phyloP scores from a whole-genome alignment of 2,329 filamentous ascomycete genomes.

The Chaetothyriales sp. region DNA sequence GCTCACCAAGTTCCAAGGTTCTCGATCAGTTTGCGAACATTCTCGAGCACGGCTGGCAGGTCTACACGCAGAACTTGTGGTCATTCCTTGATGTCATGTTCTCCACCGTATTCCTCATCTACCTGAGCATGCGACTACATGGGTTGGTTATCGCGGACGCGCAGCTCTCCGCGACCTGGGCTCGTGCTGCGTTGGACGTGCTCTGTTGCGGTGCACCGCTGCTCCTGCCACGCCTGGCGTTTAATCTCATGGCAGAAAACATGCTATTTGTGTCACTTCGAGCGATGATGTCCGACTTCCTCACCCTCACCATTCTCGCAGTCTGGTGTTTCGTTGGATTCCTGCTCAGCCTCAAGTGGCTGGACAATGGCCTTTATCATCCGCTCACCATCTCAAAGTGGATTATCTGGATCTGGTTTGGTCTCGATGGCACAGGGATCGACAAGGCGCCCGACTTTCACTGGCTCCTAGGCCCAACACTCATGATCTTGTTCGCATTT shows the following conservation, averaged over 20 bases:
- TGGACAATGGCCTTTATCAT: conserved; percentile 49
- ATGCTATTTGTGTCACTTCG: conserved; percentile 68
- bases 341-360: conserved; percentile 64
- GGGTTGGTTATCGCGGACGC: conserved; percentile 6
- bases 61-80: conserved; percentile 81
- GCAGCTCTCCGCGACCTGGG: conserved; percentile 4
- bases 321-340: conserved; percentile 78
- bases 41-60: conserved; percentile 61
- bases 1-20: conserved; percentile 7
- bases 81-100: conserved; percentile 75
- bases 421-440: conserved; percentile 59
- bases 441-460: conserved; percentile 56
- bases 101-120: conserved; percentile 54
- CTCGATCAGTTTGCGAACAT: conserved; percentile 66
- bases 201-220: conserved; percentile 68
- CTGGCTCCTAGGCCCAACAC: conserved; percentile 59
- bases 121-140: conserved; percentile 50
- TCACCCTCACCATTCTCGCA: conserved; percentile 59
- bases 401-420: conserved; percentile 93
- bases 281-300: conserved; percentile 77
- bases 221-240: conserved; percentile 63
- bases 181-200: conserved; percentile 13
- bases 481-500: conserved; percentile 77
- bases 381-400: conserved; percentile 63
- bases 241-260: conserved; percentile 72